Conservation (phyloP, 2,329 filamentous ascomycete genomes). For the Ophiostoma sp. region DNA sequence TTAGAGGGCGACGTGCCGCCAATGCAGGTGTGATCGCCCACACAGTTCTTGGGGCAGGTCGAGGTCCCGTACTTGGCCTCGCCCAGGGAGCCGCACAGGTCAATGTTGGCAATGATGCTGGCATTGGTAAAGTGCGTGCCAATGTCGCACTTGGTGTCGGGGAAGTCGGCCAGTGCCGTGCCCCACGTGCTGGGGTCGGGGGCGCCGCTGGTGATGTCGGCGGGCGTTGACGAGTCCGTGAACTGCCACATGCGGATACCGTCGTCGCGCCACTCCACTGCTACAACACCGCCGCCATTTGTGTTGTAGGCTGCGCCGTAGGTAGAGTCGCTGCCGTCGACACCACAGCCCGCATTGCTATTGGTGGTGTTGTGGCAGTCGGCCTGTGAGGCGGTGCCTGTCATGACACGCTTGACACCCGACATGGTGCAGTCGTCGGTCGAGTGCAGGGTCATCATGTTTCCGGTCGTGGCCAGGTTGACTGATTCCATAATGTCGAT, state of each 20-base stretch:
- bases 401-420: constrained; percentile 49
- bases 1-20: constrained; percentile 39
- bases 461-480: constrained; percentile 45
- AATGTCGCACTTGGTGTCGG: constrained; percentile 56
- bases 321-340: constrained; percentile 39
- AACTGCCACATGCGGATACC: constrained; percentile 63
- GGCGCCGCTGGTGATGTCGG: constrained; percentile 43
- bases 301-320: constrained; percentile 50
- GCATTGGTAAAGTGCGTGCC: constrained; percentile 56
- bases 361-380: constrained; percentile 45
- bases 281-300: constrained; percentile 54
- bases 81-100: constrained; percentile 55
- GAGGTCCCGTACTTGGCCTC: constrained; percentile 43
- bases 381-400: constrained; percentile 38
- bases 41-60: constrained; percentile 34
- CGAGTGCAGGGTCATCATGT: constrained; percentile 57
- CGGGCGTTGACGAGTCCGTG: constrained; percentile 42
- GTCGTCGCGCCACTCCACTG: constrained; percentile 54
- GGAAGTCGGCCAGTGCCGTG: constrained; percentile 58
- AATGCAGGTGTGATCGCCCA: constrained; percentile 26
- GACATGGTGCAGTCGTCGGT: constrained; percentile 46
- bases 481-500: constrained; percentile 43
- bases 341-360: constrained; percentile 53
- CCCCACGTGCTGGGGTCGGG: constrained; percentile 61
- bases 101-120: constrained; percentile 61